Evolutionary conservation across 148 eudicot genomes (phyloP).

Genomic region (Drosera capensis): DNA sequence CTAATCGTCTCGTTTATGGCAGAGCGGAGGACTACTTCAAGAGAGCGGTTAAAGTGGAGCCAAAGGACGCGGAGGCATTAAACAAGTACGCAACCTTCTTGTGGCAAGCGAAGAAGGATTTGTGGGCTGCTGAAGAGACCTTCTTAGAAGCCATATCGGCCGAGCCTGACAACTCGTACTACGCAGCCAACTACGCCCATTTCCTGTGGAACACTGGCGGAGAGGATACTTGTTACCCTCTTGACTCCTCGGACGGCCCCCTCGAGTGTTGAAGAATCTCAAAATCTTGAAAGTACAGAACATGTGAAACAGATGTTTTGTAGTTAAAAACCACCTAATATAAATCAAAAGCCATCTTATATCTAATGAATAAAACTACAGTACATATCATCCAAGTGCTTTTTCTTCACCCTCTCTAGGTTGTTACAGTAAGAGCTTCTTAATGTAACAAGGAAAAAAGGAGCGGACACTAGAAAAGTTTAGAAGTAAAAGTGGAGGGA

Average conservation of each 20-base stretch:
- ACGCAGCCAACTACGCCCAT: slow-evolving; percentile 69
- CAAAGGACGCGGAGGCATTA: slow-evolving; percentile 79
- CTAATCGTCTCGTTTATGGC: slow-evolving; percentile 8
- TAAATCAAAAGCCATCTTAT: no score
- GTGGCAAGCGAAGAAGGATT: slow-evolving; percentile 72
- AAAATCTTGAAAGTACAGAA: no score
- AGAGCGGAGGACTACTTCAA: slow-evolving; percentile 93
- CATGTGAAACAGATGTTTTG: no score
- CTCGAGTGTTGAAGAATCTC: not conserved
- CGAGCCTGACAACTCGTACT: slow-evolving; percentile 58
- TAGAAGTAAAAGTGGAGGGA: no score
- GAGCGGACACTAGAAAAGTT: no score
- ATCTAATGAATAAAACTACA: no score
- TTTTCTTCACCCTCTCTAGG: no score
- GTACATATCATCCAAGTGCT: no score
- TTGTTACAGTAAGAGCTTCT: no score
- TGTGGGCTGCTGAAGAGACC: slow-evolving; percentile 94
- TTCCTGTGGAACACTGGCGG: slow-evolving; percentile 91
- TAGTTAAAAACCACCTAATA: no score
- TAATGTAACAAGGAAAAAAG: no score
- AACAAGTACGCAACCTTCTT: slow-evolving; percentile 73
- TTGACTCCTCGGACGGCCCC: slow-evolving; percentile 15
- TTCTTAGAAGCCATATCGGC: slow-evolving; percentile 64
- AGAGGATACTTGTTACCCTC: slow-evolving; percentile 79
- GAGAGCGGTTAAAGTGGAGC: slow-evolving; percentile 53